phyloP scores from a whole-genome alignment of 345 rosid genomes.

The Euclidium syriacum region DNA sequence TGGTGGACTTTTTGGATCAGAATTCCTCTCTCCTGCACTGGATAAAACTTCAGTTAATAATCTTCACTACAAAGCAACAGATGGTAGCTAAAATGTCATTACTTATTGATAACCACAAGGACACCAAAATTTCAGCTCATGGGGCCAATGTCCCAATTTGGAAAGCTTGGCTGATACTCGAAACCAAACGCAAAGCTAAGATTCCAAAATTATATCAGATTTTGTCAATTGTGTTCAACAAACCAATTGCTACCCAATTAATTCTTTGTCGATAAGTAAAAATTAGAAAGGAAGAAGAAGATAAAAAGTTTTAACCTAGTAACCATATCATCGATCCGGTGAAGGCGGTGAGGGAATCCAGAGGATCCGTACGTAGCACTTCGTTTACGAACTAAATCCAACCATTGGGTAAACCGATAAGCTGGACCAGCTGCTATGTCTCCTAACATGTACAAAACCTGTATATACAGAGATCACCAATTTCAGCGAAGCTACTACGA shows the following conservation, averaged over 20 bases:
- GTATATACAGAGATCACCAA: not conserved
- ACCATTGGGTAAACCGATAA: conserved; percentile 84
- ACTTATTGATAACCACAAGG: not conserved
- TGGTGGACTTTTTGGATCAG: conserved; percentile 43
- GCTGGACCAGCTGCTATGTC: conserved; percentile 88
- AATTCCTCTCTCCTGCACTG: conserved; percentile 56
- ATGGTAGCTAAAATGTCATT: not conserved
- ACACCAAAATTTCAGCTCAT: not conserved
- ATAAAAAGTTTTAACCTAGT: conserved; percentile 26
- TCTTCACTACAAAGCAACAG: not conserved
- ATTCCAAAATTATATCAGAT: not conserved
- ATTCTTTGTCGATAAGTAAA: too few species aligned
- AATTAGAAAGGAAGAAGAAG: not conserved
- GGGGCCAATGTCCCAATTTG: not conserved
- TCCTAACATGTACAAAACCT: conserved; percentile 98
- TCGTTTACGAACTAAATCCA: conserved; percentile 96
- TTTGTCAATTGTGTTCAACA: too few species aligned
- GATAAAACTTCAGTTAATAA: conserved; percentile 15
- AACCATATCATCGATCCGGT: conserved; percentile 40
- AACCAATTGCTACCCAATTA: not conserved
- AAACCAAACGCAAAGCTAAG: too few species aligned
- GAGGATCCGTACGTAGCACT: conserved; percentile 70
- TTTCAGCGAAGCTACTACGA: not conserved
- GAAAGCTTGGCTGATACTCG: not conserved
- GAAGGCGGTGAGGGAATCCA: conserved; percentile 76